Conservation (phyloP, 2,329 filamentous ascomycete species). For the Spiromastix sp. region DNA sequence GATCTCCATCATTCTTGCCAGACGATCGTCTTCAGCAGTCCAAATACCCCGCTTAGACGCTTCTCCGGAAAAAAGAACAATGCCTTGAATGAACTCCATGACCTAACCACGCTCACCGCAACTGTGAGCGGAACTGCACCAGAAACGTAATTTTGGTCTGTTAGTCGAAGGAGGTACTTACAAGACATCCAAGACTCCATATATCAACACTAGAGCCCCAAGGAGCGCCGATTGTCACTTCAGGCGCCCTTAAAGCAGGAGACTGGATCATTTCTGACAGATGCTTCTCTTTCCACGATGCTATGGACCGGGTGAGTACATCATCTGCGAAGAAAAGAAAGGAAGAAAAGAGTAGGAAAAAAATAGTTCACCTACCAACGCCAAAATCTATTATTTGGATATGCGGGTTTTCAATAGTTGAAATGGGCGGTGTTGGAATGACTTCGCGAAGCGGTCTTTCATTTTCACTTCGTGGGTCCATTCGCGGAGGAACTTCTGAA, state of each 20-base stretch:
- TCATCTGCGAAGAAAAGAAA: background rate
- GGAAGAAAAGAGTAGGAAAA: background rate
- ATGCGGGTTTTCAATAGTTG: slow-evolving; percentile 10
- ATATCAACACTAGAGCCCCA: slow-evolving; percentile 20
- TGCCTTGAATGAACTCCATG: slow-evolving; percentile 17
- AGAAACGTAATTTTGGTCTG: background rate
- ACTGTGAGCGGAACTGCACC: too few species aligned
- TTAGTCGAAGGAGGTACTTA: slow-evolving; percentile 11
- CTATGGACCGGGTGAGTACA: slow-evolving; percentile 7
- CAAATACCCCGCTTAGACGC: slow-evolving; percentile 15
- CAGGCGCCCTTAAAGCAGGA: slow-evolving; percentile 13
- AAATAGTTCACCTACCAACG: slow-evolving; percentile 10
- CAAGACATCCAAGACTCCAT: slow-evolving; percentile 21
- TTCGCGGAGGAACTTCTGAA: slow-evolving; percentile 11
- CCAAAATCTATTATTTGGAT: slow-evolving; percentile 17
- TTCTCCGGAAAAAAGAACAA: slow-evolving; percentile 16
- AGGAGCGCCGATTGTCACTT: slow-evolving; percentile 18
- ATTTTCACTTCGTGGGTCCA: slow-evolving; percentile 3
- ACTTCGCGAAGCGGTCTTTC: slow-evolving; percentile 15
- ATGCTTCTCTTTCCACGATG: slow-evolving; percentile 13
- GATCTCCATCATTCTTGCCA: slow-evolving; percentile 17
- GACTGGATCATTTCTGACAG: slow-evolving; percentile 15
- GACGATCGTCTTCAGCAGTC: slow-evolving; percentile 18
- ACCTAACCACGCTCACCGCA: too few species aligned
- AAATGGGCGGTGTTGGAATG: slow-evolving; percentile 15